Conservation (phyloP, 805 yeast genomes). For the Wickerhamomyces xylosicus region DNA sequence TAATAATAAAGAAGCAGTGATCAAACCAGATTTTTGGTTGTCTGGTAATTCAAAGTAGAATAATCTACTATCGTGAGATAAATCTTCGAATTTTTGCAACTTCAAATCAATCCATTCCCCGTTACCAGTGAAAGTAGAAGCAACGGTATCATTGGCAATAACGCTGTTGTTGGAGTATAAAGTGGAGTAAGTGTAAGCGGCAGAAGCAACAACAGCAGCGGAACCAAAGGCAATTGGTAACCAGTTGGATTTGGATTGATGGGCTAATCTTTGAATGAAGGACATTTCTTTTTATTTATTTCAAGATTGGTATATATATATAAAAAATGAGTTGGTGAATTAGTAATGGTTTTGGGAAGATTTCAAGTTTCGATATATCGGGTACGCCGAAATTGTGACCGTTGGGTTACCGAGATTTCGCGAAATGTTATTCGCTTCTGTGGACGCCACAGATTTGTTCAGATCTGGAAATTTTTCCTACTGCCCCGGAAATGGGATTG, state of each 20-base stretch:
- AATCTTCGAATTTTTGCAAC: slow-evolving; percentile 32
- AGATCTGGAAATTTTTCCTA: no score
- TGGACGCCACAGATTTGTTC: no score
- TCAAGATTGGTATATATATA: no score
- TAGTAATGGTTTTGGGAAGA: no score
- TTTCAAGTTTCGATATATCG: no score
- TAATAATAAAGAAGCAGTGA: slow-evolving; percentile 69
- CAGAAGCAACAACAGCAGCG: slow-evolving; percentile 33
- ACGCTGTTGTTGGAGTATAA: slow-evolving; percentile 10
- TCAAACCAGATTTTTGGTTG: slow-evolving; percentile 66
- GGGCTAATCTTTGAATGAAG: slow-evolving; percentile 16
- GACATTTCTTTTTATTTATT: no score
- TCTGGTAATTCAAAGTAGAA: slow-evolving; percentile 62
- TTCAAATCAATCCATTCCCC: slow-evolving; percentile 68
- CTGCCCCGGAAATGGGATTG: no score
- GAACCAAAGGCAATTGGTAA: slow-evolving; percentile 36
- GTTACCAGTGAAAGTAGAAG: slow-evolving; percentile 48
- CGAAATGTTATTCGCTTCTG: no score
- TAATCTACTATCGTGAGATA: slow-evolving; percentile 56
- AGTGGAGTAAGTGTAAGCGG: slow-evolving; percentile 19
- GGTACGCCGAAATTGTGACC: no score
- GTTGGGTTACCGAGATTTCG: no score
- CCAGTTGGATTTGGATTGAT: slow-evolving; percentile 7
- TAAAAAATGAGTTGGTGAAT: no score
- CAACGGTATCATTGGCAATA: slow-evolving; percentile 23